Evolutionary conservation across 129 eudicot species (phyloP), one percentile per base, ranked within the genome.

Genomic region (Pseudognaphalium luteoalbum): DNA sequence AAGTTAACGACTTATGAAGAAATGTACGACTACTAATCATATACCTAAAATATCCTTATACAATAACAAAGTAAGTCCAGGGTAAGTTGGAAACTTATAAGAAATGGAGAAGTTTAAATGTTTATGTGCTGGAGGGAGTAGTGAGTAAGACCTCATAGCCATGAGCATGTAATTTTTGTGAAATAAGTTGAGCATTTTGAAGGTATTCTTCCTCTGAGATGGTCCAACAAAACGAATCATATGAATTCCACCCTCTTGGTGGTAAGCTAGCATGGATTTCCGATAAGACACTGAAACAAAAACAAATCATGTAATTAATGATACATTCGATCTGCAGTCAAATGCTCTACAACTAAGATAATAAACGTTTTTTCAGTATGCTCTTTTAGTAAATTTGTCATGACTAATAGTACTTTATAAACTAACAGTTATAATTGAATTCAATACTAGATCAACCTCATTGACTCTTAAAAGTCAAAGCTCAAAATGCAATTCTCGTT

Each of bases 191-290:
- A 32, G 97, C 99, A 85, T 91, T 95, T 9, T 89, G 80, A 63
- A 95, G 89, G 34, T 86, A 95, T 35, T 95, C 99, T 71, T 87
- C 85, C 72, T 95, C 99, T 30, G 97, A 89, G 65, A 95, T 72
- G 19, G 86, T 89, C 99, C 99, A 95, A 52, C 96, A 85, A 76
- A 95, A 95, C 6, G 99, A 95, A 85, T 95, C 99, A 80, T 95
- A 95, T 3, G 99, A 95, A 80, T 95, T 95, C 99, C 99, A 95
- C 16, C 99, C 99, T 77, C 97, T 86, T 8, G 99, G 99, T n/a
- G 99, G 99, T 73, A 78, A 57, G 73, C 72, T 78, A 72, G 99
- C 96, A 37, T 65, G 85, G 56, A 39, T 72, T 35, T 68, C 82
- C 7, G 82, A 79, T 44, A 80, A 20, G 7, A 82, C 86, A 69